Base-by-base conservation (phyloP, 2,329 filamentous ascomycete genomes). In the Proliferodiscus dingleyae region DNA sequence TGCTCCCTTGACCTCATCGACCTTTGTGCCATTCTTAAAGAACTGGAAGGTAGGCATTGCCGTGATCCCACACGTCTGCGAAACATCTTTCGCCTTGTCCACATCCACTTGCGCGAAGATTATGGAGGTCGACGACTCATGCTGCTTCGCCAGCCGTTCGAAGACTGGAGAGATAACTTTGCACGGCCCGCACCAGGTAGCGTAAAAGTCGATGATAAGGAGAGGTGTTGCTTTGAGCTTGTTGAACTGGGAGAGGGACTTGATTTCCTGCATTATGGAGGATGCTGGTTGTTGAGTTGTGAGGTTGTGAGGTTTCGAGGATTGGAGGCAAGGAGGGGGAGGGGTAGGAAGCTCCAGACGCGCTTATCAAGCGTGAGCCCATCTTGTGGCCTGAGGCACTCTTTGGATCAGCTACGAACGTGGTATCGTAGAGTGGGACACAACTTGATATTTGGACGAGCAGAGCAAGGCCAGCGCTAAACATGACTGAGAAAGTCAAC, bases 11-110 rank as follows among this genome's bases (percentile, higher is more conserved):
- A 95, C 81, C 40, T 85, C 88, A 57, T 87, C 78, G 61, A 87
- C 74, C 61, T 84, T 80, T 55, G 76, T 73, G 58, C 83, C 83
- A 61, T 79, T 79, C 71, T 88, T 85, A 74, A 87, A 89, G 68
- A 97, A 81, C 64, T 95, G 80, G 69, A 97, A 97, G 39, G 91
- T 96, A 4, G 91, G 91, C 81, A 95, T 89, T 71, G 88, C 87
- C 55, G 81, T 81, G 61, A 96, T 83, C 58, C 79, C 77, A 68
- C 94, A 87, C 53, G 79, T 73, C 60, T 81, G 75, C 11, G 89
- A 80, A 52, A 97, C 81, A 53, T 85, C 80, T 55, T 82, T 75
- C 65, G 93, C 88, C 58, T 76, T 73, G 63, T 96, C 89, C 61
- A 89, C 87, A 71, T 96, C 84, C 72, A 95, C 80, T 70, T 95